Conservation (phyloP, 495 filamentous ascomycete species). For the Chaetomium cochliodes region DNA sequence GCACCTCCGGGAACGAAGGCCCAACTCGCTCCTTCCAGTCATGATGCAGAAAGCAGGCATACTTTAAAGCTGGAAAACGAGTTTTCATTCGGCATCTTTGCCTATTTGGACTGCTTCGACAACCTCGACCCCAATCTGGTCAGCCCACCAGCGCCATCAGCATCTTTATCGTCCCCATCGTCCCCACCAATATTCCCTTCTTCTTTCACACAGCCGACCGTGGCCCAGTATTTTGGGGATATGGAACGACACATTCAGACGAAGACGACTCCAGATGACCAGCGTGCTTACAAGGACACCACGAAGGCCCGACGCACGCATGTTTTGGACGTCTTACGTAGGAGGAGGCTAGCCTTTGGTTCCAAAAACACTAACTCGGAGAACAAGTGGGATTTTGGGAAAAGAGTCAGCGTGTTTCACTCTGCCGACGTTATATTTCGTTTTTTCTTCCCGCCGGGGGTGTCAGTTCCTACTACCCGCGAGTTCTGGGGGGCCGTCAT, state of each 20-base stretch:
- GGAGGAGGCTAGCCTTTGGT: too few relatives aligned
- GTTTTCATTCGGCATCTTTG: not conserved
- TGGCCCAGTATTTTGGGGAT: not conserved
- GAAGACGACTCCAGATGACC: not conserved
- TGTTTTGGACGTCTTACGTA: not conserved
- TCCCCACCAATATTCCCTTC: not conserved
- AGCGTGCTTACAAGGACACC: not conserved
- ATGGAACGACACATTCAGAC: not conserved
- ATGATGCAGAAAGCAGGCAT: not conserved
- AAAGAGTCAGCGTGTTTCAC: constrained; percentile 35
- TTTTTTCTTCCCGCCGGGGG: constrained; percentile 37
- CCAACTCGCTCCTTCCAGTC: not conserved
- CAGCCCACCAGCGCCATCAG: too few relatives aligned
- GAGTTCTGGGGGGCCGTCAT: constrained; percentile 42
- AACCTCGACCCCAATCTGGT: constrained; percentile 16
- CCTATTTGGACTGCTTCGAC: constrained; percentile 16
- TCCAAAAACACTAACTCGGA: too few relatives aligned
- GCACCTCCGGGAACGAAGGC: not conserved
- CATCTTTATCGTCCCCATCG: not conserved
- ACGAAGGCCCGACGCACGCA: not conserved
- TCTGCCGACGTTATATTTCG: constrained; percentile 35
- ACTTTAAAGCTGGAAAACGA: not conserved
- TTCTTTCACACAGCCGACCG: constrained; percentile 12
- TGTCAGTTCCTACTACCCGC: constrained; percentile 26
- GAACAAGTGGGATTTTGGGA: constrained; percentile 25